Evolutionary conservation across 371 early-diverging fungal species (phyloP).

Genomic region (Apophysomyces sp.): DNA sequence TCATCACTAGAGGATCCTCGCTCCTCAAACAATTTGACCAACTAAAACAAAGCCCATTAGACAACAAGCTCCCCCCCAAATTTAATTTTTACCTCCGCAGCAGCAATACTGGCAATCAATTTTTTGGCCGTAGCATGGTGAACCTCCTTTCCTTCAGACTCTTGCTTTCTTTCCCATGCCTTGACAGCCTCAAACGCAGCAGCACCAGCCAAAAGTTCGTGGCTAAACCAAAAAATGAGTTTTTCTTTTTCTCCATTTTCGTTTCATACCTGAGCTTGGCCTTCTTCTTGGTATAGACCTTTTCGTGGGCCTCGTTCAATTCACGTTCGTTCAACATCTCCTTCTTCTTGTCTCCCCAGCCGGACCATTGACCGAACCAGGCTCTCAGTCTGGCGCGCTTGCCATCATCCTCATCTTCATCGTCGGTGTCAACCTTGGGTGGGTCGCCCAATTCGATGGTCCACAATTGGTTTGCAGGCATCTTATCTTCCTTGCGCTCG

Average conservation of each 20-base stretch:
- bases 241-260: not conserved
- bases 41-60: slow-evolving; percentile 13
- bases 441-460: slow-evolving; percentile 26
- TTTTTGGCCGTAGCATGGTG: slow-evolving; percentile 46
- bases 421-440: slow-evolving; percentile 27
- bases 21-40: slow-evolving; percentile 31
- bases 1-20: slow-evolving; percentile 21
- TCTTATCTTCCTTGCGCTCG: slow-evolving; percentile 19
- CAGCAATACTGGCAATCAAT: slow-evolving; percentile 42
- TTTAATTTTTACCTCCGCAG: slow-evolving; percentile 33
- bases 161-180: slow-evolving; percentile 35
- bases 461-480: slow-evolving; percentile 27
- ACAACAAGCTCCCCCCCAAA: not conserved
- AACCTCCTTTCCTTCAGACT: slow-evolving; percentile 24
- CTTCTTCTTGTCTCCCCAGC: slow-evolving; percentile 26
- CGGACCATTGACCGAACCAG: slow-evolving; percentile 34
- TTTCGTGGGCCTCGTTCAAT: slow-evolving; percentile 31
- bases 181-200: slow-evolving; percentile 55
- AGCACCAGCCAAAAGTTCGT: slow-evolving; percentile 54
- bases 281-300: slow-evolving; percentile 34
- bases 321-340: slow-evolving; percentile 24
- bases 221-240: slow-evolving; percentile 9
- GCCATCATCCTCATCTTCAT: slow-evolving; percentile 32
- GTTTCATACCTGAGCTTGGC: slow-evolving; percentile 21
- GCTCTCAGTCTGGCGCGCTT: slow-evolving; percentile 31